Percentiles rank a stretch among this genome's conserved stretches.
phyloP scores from a whole-genome alignment of 371 early-diverging fungal species.

The Sanchytrium tribonematis region DNA sequence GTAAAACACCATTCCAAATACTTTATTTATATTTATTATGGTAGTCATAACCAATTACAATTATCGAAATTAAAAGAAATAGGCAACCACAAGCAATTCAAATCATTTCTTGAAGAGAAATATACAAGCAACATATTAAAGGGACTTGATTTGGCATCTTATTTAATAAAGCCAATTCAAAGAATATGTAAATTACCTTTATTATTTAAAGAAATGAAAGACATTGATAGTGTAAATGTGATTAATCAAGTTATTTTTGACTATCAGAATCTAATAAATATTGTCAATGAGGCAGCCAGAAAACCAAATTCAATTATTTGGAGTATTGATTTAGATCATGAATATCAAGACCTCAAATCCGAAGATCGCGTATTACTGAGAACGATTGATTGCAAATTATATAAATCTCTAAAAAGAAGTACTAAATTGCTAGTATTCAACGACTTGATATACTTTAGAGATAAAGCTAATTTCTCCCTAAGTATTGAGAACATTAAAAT shows the following conservation, averaged over 20 bases:
- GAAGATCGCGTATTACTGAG: neutral
- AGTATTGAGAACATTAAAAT: no score
- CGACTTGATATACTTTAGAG: neutral
- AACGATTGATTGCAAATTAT: neutral
- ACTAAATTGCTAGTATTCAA: neutral
- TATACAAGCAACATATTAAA: neutral
- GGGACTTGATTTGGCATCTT: constrained; percentile 25
- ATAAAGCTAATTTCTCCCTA: no score
- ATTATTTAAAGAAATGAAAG: constrained; percentile 19
- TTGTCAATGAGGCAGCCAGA: neutral
- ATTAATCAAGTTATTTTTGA: neutral
- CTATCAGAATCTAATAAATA: neutral
- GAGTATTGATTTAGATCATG: neutral
- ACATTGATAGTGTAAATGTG: neutral
- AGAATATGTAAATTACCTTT: constrained; percentile 56
- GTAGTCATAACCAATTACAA: neutral
- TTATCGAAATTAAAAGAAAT: constrained; percentile 1
- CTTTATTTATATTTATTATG: neutral
- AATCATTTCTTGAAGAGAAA: neutral
- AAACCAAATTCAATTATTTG: neutral
- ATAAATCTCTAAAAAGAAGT: neutral
- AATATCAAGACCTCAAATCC: neutral
- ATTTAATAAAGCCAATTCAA: constrained; percentile 61
- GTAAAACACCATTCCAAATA: neutral
- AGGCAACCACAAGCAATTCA: neutral